A percentile compares a stretch with the other conserved stretches of the same genome.
phyloP scores from a whole-genome alignment of 169 alveolate species.

The Cryptosporidium sp. region DNA sequence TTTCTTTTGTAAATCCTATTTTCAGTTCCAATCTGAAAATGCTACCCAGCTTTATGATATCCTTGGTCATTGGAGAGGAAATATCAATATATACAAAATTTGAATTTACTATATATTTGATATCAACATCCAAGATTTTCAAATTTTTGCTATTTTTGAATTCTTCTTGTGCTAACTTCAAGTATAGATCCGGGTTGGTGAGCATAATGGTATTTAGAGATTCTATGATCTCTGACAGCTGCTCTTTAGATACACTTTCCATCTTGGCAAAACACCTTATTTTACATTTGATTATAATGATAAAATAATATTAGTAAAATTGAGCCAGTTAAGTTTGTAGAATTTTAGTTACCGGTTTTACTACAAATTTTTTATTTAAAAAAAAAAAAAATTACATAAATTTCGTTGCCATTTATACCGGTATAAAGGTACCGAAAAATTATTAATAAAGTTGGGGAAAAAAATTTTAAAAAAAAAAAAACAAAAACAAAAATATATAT shows the following conservation, averaged over 20 bases:
- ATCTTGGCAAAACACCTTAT: not conserved
- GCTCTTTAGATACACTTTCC: not conserved
- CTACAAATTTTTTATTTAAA: not conserved
- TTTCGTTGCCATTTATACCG: not conserved
- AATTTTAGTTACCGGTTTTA: slow-evolving; percentile 7
- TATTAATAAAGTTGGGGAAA: not conserved
- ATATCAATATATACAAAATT: slow-evolving; percentile 32
- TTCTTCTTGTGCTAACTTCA: slow-evolving; percentile 29
- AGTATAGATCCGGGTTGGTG: slow-evolving; percentile 55
- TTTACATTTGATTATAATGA: not conserved
- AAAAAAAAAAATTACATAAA: not conserved
- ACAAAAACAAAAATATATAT: not conserved
- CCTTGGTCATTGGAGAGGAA: slow-evolving; percentile 13
- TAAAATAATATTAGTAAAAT: too few species aligned
- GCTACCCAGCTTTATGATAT: slow-evolving; percentile 12
- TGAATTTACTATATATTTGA: slow-evolving; percentile 19
- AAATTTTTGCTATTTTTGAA: slow-evolving; percentile 11
- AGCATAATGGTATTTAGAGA: slow-evolving; percentile 38
- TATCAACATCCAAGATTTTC: slow-evolving; percentile 16
- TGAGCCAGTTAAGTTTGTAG: not conserved
- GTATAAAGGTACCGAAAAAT: not conserved
- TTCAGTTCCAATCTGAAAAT: slow-evolving; percentile 7
- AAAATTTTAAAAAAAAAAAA: not conserved
- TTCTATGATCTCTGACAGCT: slow-evolving; percentile 17
- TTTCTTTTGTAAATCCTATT: slow-evolving; percentile 63